Conservation (phyloP, 345 rosid species). For the Trapa incisa region DNA sequence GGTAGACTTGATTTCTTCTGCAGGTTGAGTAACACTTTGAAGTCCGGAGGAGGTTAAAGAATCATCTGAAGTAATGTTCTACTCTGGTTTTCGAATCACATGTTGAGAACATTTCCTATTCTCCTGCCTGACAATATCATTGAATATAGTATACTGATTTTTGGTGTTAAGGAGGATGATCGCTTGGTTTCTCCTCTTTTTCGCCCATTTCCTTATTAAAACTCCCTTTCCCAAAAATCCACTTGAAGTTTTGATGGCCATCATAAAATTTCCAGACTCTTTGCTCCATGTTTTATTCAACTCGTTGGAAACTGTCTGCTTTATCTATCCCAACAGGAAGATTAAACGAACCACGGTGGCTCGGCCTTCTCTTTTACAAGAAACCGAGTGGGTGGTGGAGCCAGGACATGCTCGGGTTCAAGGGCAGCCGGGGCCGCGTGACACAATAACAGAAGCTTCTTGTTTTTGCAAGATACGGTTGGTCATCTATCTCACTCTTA, state of each 20-base stretch:
- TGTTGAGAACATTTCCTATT: not conserved
- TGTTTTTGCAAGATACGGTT: not conserved
- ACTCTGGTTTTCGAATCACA: not conserved
- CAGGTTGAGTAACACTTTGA: slow-evolving; percentile 57
- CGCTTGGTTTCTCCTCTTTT: not conserved
- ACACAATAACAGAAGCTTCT: not conserved
- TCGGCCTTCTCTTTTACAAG: no score
- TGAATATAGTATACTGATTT: slow-evolving; percentile 2
- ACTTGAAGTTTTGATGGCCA: not conserved
- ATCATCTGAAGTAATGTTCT: not conserved
- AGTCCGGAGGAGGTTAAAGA: slow-evolving; percentile 22
- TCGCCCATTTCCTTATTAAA: not conserved
- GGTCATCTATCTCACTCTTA: not conserved
- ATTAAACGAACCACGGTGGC: no score
- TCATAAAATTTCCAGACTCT: not conserved
- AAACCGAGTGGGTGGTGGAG: not conserved
- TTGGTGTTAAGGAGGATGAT: not conserved
- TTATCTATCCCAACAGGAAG: no score
- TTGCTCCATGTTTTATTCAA: not conserved
- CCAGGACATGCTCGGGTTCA: no score
- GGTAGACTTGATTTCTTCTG: not conserved
- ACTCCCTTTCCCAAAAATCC: not conserved
- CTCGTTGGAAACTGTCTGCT: not conserved
- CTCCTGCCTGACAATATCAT: not conserved
- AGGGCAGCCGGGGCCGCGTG: not conserved